These are phyloP conservation scores for Mycena floridula DNA, from an alignment of 768 basidiomycete genomes.

Conservation along the genomic window DNA sequence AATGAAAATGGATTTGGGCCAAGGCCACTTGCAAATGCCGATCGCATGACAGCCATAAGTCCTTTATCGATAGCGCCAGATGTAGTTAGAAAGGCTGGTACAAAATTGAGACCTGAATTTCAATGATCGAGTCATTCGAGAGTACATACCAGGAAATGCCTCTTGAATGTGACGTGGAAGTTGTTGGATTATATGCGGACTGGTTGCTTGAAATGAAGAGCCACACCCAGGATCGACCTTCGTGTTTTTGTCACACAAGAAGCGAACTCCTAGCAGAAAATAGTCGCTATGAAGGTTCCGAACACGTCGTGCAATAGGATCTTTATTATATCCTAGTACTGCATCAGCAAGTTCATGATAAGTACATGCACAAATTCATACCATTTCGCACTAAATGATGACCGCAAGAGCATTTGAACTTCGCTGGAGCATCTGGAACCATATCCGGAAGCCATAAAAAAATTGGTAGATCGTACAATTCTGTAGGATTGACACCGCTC, in stretches of 20 bases:
- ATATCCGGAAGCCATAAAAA: constrained; percentile 11
- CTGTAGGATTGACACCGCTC: constrained; percentile 2
- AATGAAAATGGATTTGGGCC: constrained; percentile 11
- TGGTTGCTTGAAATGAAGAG: constrained; percentile 3
- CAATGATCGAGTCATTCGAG: background rate
- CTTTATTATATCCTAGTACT: constrained; percentile 8
- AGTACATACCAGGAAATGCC: constrained; percentile 4
- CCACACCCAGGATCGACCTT: constrained; percentile 4
- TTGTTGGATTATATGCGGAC: constrained; percentile 8
- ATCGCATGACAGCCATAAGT: constrained; percentile 9
- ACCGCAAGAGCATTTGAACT: constrained; percentile 9
- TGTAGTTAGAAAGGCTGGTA: constrained; percentile 1
- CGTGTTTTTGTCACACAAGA: constrained; percentile 4
- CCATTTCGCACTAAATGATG: constrained; percentile 5
- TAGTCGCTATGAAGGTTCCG: constrained; percentile 4
- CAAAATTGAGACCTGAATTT: background rate
- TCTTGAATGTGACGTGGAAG: constrained; percentile 6
- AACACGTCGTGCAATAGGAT: constrained; percentile 9
- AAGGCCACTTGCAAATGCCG: constrained; percentile 9
- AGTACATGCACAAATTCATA: background rate
- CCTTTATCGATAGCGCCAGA: constrained; percentile 1
- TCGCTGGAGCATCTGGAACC: constrained; percentile 8
- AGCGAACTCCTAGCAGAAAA: constrained; percentile 8
- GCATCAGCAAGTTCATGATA: background rate
- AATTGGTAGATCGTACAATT: constrained; percentile 5